These are phyloP conservation scores for Tuber calosporum DNA, from an alignment of 495 filamentous ascomycete genomes.

Conservation along the genomic window DNA sequence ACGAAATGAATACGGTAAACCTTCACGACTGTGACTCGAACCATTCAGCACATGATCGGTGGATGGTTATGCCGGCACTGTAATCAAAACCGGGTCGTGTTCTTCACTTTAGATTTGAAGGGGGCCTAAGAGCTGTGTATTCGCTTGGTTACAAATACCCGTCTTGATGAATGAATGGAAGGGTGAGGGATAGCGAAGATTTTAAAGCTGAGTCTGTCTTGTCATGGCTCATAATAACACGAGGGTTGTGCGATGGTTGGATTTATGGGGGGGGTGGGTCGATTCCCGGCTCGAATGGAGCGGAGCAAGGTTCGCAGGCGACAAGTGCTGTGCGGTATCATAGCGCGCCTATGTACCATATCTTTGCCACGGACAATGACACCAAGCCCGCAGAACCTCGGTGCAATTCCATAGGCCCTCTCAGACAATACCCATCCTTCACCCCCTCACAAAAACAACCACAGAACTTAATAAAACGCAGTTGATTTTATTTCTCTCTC, in stretches of 20 bases:
- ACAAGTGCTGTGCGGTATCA: neutral
- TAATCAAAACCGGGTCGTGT: neutral
- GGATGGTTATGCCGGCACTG: neutral
- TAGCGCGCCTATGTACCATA: neutral
- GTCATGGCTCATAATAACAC: neutral
- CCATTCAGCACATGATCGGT: neutral
- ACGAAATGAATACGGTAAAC: neutral
- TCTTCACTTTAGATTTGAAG: neutral
- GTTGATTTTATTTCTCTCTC: neutral
- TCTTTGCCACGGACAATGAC: neutral
- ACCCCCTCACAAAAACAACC: neutral
- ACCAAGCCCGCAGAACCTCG: neutral
- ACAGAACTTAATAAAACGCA: neutral
- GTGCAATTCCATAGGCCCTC: neutral
- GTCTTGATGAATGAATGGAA: neutral
- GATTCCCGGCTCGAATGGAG: neutral
- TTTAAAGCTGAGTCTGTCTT: neutral
- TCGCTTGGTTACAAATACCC: neutral
- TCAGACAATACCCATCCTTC: neutral
- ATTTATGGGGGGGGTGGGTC: neutral
- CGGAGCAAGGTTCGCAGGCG: neutral
- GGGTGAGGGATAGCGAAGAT: neutral
- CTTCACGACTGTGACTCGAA: neutral
- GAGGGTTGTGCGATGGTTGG: neutral
- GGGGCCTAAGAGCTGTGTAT: neutral